Evolutionary conservation across 2,329 filamentous ascomycete genomes (phyloP), one percentile per base, ranked within the genome.

Genomic region (Lachnellula cervina): DNA sequence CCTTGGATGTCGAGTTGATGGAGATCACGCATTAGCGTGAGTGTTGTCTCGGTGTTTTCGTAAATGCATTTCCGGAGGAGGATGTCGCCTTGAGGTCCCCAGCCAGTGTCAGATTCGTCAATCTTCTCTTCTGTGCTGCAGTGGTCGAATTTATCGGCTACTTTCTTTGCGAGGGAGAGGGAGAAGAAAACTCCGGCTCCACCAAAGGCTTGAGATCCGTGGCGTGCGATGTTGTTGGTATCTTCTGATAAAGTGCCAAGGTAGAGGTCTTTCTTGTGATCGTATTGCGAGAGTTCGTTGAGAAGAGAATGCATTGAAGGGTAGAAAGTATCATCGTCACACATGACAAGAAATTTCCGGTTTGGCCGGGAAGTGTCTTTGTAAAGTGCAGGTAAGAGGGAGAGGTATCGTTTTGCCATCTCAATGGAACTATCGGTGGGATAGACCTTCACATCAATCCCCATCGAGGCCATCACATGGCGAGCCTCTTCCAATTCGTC

Each of bases 331-430:
- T 69, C 68, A 51, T 67, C 68, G 53, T 70, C 70, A 67, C 73
- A 57, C 62, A 64, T 54, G 55, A 66, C 66, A 50, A 74, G 32
- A 64, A 65, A 59, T 64, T 69, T 82, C 68, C 77, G 80, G 32
- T 66, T 67, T 23, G 64, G 66, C 47, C 77, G 72, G 2, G 77
- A 76, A 2, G 72, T 72, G 60, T 82, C 79, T 51, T 76, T 76
- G 69, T 79, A 83, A 13, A 83, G 69, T 0, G 76, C 77, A 2
- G 80, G 79, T 2, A 81, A 75, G 2, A 83, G 73, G 0, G 76
- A 79, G 21, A 83, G 70, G 62, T 83, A 83, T 54, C 80, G 77
- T 44, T 81, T 78, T 3, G 80, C 80, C 80, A 83, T 83, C 61
- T 80, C 77, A 61, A 79, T 73, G 13, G 71, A 71, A 5, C 76